phyloP scores from a whole-genome alignment of 768 basidiomycete genomes.

The Austroboletus eburneus region DNA sequence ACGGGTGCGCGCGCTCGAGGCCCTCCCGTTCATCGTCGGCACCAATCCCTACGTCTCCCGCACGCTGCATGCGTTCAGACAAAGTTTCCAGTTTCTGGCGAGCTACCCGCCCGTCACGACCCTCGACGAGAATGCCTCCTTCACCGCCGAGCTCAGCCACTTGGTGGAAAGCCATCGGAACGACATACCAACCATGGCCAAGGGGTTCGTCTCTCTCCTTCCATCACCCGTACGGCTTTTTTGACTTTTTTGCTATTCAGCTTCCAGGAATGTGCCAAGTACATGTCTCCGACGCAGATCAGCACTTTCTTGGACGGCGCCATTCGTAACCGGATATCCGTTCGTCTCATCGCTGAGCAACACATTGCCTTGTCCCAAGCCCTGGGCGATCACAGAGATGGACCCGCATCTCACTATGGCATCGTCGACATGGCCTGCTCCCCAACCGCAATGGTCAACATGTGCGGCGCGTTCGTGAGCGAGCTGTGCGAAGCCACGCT shows the following conservation, averaged over 20 bases:
- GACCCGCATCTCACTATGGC: conserved; percentile 49
- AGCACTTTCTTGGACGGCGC: conserved; percentile 78
- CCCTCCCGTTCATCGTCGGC: conserved; percentile 82
- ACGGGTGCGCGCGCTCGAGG: conserved; percentile 69
- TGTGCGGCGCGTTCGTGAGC: conserved; percentile 79
- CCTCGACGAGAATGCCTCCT: conserved; percentile 64
- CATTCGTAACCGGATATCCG: conserved; percentile 82
- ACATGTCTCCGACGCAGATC: conserved; percentile 79
- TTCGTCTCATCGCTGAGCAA: conserved; percentile 87
- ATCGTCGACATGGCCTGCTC: conserved; percentile 73
- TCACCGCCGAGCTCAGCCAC: conserved; percentile 62
- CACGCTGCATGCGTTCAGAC: conserved; percentile 61
- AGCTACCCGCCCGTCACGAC: conserved; percentile 61
- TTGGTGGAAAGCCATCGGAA: conserved; percentile 77
- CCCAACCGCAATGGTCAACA: conserved; percentile 66
- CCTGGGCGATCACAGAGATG: conserved; percentile 38
- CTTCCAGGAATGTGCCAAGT: conserved; percentile 81
- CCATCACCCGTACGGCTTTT: neutral
- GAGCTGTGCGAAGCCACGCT: conserved; percentile 84
- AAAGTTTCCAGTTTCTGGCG: conserved; percentile 67
- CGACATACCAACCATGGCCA: conserved; percentile 88
- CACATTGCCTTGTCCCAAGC: conserved; percentile 81
- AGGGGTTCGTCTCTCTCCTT: conserved; percentile 53
- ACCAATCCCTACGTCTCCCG: conserved; percentile 84
- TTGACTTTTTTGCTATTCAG: conserved; percentile 31